Evolutionary conservation across 495 filamentous ascomycete genomes (phyloP), one percentile per base, ranked within the genome.

Genomic region (Barbatosphaeria neglecta): DNA sequence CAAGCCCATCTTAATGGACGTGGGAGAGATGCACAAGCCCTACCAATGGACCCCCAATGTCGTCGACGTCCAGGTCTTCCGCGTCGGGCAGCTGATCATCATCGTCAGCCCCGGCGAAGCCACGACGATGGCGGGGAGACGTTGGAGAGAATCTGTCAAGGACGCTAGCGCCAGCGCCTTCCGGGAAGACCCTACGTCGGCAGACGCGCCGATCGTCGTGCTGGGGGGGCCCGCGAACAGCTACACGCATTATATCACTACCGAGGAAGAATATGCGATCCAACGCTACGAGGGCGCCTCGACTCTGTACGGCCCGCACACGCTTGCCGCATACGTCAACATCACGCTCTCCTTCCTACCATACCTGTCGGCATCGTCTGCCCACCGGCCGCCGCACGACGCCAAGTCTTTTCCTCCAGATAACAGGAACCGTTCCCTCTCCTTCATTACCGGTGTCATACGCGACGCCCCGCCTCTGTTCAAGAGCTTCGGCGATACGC

Each of bases 201-300:
- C n/a, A n/a, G n/a, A 51, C 25, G 59, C 75, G 1, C 87, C 88
- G 2, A 64, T 87, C 16, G 84, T 93, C 9, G 86, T 96, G 19
- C 69, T 98, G 13, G 92, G 92, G n/a, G 88, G 86, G 1, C 92
- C 90, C 4, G 86, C 90, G 8, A 98, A 98, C 64, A 88, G 76
- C 54, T 98, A 98, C 61, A 88, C 92, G 13, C 92, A 98, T 60
- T 98, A 98, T 62, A 93, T 95, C 63, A 67, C 87, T 9, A 98
- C 92, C 0, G 80, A 87, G 54, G 87, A 96, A 60, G 92, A 98
- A 58, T 98, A 96, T 59, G 62, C 50, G 15, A 76, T 90, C 45
- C 92, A 98, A 63, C 81, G 92, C 41, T 96, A 96, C 64, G 92
- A 98, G 67, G 92, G 92, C 42, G 92, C 88, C 15, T 93, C 86